Evolutionary conservation across 768 basidiomycete genomes (phyloP), one percentile per base, ranked within the genome.

Genomic region (Trametes maxima): DNA sequence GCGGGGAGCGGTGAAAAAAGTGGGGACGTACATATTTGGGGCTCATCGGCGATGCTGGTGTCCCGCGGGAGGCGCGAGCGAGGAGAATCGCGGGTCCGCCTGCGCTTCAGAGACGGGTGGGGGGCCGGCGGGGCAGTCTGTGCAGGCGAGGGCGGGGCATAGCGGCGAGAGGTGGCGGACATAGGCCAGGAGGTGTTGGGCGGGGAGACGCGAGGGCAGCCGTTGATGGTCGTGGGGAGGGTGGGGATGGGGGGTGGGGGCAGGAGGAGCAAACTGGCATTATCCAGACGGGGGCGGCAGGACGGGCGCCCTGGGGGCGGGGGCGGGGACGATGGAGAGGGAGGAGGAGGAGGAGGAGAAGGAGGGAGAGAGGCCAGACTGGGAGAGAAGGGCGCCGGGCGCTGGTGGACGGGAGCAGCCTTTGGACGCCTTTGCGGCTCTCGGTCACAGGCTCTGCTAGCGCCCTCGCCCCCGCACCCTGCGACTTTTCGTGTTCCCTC

Each of bases 211-310:
- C 71, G 54, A 59, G 63, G 68, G 59, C 63, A 52, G 58, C 54
- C 63, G 33, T 63, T 49, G 37, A 54, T 50, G 61, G 21, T 35
- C 48, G 59, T 63, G 63, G 46, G 48, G 55, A 33, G 28, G 28
- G 28, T 8, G 28, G 8, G 28, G 28, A 8, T 33, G 28, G 28
- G 28, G 28, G 8, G 8, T 33, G 58, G 52, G 66, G 63, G 44
- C 60, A 61, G 66, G 57, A 42, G 60, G 60, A 56, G 67, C 69
- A 65, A 68, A 70, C 62, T 68, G 49, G 71, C 73, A 74, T 74
- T 70, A 69, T 72, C 72, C 68, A 64, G 68, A 65, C 63, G 66
- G 62, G 65, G 59, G 59, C 54, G 54, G 64, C 67, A 59, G 44
- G 57, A 37, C 45, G 54, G 42, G 53, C 35, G 65, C 54, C 57